phyloP scores from a whole-genome alignment of 2,329 filamentous ascomycete genomes.

The Reticulascus tulasneorum region DNA sequence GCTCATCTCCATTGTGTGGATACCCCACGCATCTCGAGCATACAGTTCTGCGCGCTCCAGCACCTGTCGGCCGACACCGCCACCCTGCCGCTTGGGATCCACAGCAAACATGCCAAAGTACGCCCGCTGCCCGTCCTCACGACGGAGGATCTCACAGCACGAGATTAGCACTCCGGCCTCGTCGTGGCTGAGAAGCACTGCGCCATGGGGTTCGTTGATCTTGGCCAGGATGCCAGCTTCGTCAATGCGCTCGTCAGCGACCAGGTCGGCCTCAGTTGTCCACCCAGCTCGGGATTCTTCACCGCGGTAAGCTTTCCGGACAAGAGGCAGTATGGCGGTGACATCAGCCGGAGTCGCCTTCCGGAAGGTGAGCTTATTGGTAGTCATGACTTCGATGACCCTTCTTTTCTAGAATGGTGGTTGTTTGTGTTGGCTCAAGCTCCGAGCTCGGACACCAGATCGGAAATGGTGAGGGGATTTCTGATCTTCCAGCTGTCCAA shows the following conservation, averaged over 20 bases:
- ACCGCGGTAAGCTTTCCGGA: conserved; percentile 42
- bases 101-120: conserved; percentile 49
- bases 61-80: conserved; percentile 38
- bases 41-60: conserved; percentile 36
- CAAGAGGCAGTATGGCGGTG: conserved; percentile 29
- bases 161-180: conserved; percentile 22
- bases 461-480: too few relatives aligned
- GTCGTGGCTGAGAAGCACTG: conserved; percentile 33
- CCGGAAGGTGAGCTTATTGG: conserved; percentile 32
- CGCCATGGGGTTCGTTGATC: conserved; percentile 31
- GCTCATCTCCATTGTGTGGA: conserved; percentile 34
- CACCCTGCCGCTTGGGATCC: conserved; percentile 34
- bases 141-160: conserved; percentile 39
- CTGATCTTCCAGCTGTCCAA: too few relatives aligned
- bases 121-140: neutral
- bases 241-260: conserved; percentile 40
- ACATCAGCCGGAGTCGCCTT: conserved; percentile 29
- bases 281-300: conserved; percentile 35
- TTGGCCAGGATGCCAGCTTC: conserved; percentile 29
- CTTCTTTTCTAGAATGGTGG: too few relatives aligned
- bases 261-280: conserved; percentile 43
- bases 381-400: too few relatives aligned
- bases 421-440: too few relatives aligned
- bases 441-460: too few relatives aligned
- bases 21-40: conserved; percentile 27